Base-by-base conservation (phyloP, 78 protist species). In the Dictyostelium citrinum region DNA sequence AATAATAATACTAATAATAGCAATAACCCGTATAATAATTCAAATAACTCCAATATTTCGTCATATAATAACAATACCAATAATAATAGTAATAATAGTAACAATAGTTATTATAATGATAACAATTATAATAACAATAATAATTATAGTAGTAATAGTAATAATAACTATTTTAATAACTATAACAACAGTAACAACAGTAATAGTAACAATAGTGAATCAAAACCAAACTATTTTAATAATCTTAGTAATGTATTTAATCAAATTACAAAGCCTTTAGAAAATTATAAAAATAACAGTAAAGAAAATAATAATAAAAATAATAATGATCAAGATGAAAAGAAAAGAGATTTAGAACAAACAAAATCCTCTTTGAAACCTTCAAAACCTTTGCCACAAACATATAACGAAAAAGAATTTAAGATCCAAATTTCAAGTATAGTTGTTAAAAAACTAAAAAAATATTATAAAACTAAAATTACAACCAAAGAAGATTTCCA, bases 401-500 rank as follows among this genome's bases (percentile, higher is more conserved):
- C 55, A n/a, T 14, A 20, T 5, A 35, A 68, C 4, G 74, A 88
- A 61, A 68, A 78, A 79, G 71, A 58, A 5, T 88, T 88, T 33
- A 78, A 45, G 12, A 16, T 24, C 16, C 46, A 88, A 49, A 75
- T 88, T 17, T 72, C 85, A 72, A 67, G 51, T 33, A 45, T 78
- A 31, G 85, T 88, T 20, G 41, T 72, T 39, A 46, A 45, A 22
- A 78, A 76, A 22, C 4, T 88, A 24, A 43, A 43, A 5, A 67
- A 61, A 33, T 67, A 76, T 64, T 79, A 49, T 33, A 78, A 78
- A 39, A 78, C 41, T 17, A 78, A 78, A 49, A 78, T 88, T 33
- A 46, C 80, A 16, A 78, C 75, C 9, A 88, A 88, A 35, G 93
- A 88, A 16, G 93, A 88, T 35, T 88, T 88, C 37, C 70, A 88